Percentiles rank a stretch among this genome's conserved stretches.
Evolutionary conservation across 345 rosid species (phyloP).

Genomic region (Dimocarpus longan): DNA sequence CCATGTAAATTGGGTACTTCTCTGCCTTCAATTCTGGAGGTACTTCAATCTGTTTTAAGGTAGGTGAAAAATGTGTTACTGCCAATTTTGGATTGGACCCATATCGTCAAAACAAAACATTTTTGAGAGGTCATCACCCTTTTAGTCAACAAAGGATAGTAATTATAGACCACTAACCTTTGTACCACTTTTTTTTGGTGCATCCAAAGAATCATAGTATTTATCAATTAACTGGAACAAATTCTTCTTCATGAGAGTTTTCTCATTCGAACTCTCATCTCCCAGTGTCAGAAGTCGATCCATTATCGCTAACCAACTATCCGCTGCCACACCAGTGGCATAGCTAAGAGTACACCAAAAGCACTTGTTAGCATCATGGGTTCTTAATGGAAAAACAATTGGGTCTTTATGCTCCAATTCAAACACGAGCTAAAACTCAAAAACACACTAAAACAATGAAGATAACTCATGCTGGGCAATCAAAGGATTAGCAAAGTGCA

Average conservation of each 20-base stretch:
- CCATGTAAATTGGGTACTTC: conserved; percentile 65
- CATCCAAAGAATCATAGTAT: conserved; percentile 86
- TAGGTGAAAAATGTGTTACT: neutral
- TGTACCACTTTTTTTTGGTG: conserved; percentile 56
- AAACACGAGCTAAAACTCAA: neutral
- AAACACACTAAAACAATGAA: neutral
- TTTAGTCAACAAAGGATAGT: neutral
- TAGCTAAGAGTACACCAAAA: conserved; percentile 47
- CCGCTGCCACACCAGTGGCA: conserved; percentile 62
- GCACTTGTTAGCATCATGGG: conserved; percentile 6
- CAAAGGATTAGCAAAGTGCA: neutral
- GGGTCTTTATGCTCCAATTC: neutral
- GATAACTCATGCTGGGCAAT: neutral
- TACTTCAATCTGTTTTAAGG: conserved; percentile 44
- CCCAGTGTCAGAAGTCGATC: conserved; percentile 60
- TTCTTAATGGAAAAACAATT: neutral
- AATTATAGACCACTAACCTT: conserved; percentile 37
- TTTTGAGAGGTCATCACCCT: conserved; percentile 2
- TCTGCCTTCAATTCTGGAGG: conserved; percentile 48
- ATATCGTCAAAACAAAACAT: neutral
- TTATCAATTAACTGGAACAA: conserved; percentile 46
- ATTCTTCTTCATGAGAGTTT: conserved; percentile 36
- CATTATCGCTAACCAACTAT: conserved; percentile 73
- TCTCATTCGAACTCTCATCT: conserved; percentile 44
- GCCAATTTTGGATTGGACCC: neutral